These are phyloP conservation scores for Neurospora pannonica DNA, from an alignment of 495 filamentous ascomycete genomes.

Conservation along the genomic window DNA sequence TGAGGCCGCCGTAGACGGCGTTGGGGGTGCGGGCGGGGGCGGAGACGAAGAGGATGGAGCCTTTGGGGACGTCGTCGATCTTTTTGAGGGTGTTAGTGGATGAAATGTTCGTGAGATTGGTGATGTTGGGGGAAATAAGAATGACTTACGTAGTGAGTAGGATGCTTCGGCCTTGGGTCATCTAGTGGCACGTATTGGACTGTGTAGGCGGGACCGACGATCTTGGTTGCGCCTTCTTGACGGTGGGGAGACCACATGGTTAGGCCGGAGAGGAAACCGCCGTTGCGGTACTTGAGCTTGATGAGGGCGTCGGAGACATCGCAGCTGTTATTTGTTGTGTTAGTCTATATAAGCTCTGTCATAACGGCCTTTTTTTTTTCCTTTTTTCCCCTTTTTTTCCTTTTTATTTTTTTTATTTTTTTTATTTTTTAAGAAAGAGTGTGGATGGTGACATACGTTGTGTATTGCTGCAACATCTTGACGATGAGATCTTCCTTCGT, in stretches of 20 bases:
- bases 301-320: conserved; percentile 39
- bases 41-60: conserved; percentile 47
- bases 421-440: too few species aligned
- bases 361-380: too few species aligned
- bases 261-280: conserved; percentile 48
- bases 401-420: too few species aligned
- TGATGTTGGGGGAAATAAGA: not conserved
- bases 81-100: conserved; percentile 17
- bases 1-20: conserved; percentile 51
- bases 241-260: conserved; percentile 48
- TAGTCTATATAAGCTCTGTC: not conserved
- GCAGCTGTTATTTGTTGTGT: conserved; percentile 22
- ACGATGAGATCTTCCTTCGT: conserved; percentile 26
- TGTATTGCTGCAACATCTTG: conserved; percentile 30
- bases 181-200: conserved; percentile 42
- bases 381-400: too few species aligned
- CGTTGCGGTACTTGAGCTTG: conserved; percentile 42
- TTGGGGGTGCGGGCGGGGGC: conserved; percentile 42
- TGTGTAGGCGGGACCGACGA: conserved; percentile 49
- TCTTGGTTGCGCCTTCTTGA: conserved; percentile 42
- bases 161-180: conserved; percentile 35
- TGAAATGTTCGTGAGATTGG: too few species aligned
- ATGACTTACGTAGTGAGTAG: conserved; percentile 39
- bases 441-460: conserved; percentile 23
- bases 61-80: conserved; percentile 45